Conservation (phyloP, 148 eudicot genomes). For the Chenopodium formosanum region DNA sequence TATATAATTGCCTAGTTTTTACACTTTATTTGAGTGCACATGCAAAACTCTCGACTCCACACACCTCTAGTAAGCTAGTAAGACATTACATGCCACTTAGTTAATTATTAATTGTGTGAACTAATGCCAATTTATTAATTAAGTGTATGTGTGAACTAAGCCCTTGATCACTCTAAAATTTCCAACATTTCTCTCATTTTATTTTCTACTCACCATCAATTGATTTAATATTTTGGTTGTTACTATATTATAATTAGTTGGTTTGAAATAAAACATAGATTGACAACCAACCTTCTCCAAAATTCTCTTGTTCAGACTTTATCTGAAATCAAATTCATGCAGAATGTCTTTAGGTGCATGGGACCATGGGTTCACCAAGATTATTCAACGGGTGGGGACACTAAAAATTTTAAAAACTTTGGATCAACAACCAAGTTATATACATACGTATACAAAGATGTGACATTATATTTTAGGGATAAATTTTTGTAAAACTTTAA, state of each 20-base stretch:
- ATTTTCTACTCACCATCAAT: not conserved
- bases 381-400: conserved; percentile 4
- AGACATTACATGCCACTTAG: no score
- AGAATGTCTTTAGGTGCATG: conserved; percentile 4
- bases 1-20: no score
- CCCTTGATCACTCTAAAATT: not conserved
- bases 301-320: conserved; percentile 6
- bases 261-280: not conserved
- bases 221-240: not conserved
- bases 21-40: no score
- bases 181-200: not conserved
- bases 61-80: no score
- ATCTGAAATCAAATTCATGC: not conserved
- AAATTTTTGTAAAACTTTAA: no score
- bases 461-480: not conserved
- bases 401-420: not conserved
- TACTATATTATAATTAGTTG: not conserved
- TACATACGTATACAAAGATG: not conserved
- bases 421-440: conserved; percentile 3
- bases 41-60: no score
- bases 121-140: no score
- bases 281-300: conserved; percentile 4
- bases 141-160: not conserved
- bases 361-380: not conserved
- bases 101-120: no score